Percentiles rank a stretch among this genome's conserved stretches.
Conservation (phyloP, 441 rosid genomes). For the Pelargonium hybrid region DNA sequence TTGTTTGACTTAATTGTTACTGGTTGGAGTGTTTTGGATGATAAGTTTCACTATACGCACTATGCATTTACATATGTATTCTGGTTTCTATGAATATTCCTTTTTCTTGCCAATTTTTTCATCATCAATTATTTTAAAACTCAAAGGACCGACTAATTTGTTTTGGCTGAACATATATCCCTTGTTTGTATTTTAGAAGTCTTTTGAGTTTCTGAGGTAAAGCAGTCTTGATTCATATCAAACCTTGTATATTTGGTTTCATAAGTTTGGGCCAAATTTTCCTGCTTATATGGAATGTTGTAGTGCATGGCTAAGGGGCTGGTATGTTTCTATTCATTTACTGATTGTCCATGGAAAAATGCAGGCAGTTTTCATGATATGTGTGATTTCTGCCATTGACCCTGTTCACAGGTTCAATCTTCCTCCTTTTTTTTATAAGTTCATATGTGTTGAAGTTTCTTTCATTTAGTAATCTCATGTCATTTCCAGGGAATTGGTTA, state of each 20-base stretch:
- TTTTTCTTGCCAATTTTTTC: not conserved
- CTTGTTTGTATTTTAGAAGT: not conserved
- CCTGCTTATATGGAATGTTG: not conserved
- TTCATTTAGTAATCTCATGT: slow-evolving; percentile 19
- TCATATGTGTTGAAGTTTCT: slow-evolving; percentile 1
- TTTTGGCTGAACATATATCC: not conserved
- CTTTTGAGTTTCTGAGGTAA: not conserved
- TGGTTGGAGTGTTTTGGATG: not conserved
- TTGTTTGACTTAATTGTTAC: slow-evolving; percentile 1
- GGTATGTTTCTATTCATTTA: slow-evolving; percentile 9
- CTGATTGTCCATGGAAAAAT: slow-evolving; percentile 18
- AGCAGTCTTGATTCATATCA: slow-evolving; percentile 4
- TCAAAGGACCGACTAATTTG: not conserved
- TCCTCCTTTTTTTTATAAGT: slow-evolving; percentile 7
- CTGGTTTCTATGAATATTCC: not conserved
- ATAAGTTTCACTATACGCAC: not conserved
- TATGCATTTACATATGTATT: not conserved
- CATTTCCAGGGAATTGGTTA: slow-evolving; percentile 65
- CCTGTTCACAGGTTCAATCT: slow-evolving; percentile 67
- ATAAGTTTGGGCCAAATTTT: not conserved
- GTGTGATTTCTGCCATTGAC: slow-evolving; percentile 73
- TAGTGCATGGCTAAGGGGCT: not conserved
- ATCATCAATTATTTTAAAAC: not conserved
- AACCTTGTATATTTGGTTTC: not conserved
- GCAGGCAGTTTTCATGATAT: slow-evolving; percentile 92